A percentile compares a stretch with the other conserved stretches of the same genome.
Evolutionary conservation across 108 stramenopile genomes (phyloP).

Genomic region (Nannochloropsis salina): DNA sequence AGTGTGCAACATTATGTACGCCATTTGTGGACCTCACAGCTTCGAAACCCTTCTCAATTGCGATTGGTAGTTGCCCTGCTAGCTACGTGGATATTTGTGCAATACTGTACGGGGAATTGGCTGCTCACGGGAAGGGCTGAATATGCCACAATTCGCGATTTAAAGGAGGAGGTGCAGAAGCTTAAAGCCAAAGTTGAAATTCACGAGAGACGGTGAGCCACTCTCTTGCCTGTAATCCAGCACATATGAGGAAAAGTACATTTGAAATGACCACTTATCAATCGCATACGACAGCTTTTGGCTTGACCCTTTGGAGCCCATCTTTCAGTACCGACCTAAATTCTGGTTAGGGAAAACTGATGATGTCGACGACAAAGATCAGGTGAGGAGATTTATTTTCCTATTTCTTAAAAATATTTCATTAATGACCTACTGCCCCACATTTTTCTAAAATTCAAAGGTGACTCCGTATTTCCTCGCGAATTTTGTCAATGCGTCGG

Average conservation of each 20-base stretch:
- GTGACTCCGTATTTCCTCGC: background rate
- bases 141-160: too few species aligned
- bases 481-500: background rate
- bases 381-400: slow-evolving; percentile 1
- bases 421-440: background rate
- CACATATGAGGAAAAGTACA: background rate
- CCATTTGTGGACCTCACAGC: too few species aligned
- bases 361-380: background rate
- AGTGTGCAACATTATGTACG: too few species aligned
- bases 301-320: background rate
- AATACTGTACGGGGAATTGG: too few species aligned
- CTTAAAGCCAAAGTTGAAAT: background rate
- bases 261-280: background rate
- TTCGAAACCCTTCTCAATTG: too few species aligned
- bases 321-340: background rate
- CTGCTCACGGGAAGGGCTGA: too few species aligned
- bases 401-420: background rate
- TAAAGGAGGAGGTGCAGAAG: background rate
- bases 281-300: background rate
- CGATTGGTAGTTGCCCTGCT: too few species aligned
- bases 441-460: background rate
- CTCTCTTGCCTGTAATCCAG: background rate
- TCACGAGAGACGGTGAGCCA: background rate
- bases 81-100: too few species aligned
- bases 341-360: background rate